Base-by-base conservation (phyloP, 2,329 filamentous ascomycete genomes). In the Xylariaceae sp. region DNA sequence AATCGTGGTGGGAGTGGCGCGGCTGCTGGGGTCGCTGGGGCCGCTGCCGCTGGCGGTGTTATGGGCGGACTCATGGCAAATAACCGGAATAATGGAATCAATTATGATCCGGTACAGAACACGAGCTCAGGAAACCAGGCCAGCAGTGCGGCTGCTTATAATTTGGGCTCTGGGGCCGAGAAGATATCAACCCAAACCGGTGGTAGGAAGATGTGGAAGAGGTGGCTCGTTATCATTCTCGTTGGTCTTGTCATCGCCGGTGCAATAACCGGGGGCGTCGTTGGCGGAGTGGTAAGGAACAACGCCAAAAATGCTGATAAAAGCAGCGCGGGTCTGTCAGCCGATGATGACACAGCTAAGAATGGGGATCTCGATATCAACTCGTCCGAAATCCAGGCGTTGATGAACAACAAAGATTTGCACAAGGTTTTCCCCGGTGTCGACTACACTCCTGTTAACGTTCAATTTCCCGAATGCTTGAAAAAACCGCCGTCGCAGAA, bases 401-500 rank as follows among this genome's bases (percentile, higher is more conserved):
- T 98, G 14, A 80, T 97, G 79, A 88, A 89, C 77, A 96, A 96
- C 73, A 71, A 80, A 0, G 76, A 92, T 61, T 81, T 98, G 20
- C 91, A 96, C 81, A 96, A 91, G 73, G 91, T 98, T 2, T 98
- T 98, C 72, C 90, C 92, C 0, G 93, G 92, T 21, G 90, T 98
- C 75, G 93, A 97, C 74, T 98, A 98, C 72, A 98, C 93, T 0
- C 92, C 93, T 0, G 83, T 95, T 72, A 92, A 96, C 70, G 86
- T 91, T 0, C 93, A 97, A 73, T 97, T 93, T 66, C 93, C 93
- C 2, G 87, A 88, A 40, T 98, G 93, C 73, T 62, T 93, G 29
- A 77, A 81, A 52, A 83, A 88, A 64, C 90, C 90, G 0, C 89
- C 93, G 0, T 93, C 88, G 32, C 93, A 97, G 71, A 96, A 98